Evolutionary conservation across 2,329 filamentous ascomycete genomes (phyloP).

Genomic region (Rugonectria rugulosa): DNA sequence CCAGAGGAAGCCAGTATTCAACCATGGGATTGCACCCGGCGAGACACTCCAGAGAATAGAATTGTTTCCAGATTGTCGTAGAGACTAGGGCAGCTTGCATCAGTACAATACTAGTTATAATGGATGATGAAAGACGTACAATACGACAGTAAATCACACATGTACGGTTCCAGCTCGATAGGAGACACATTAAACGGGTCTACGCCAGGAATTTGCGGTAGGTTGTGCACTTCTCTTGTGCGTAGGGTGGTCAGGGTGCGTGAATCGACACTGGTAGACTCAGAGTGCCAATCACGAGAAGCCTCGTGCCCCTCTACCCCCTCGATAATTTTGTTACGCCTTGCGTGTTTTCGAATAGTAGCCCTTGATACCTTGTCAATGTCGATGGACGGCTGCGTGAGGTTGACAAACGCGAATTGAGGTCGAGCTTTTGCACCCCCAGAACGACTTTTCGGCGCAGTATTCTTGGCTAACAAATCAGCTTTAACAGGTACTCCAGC

Average conservation of each 20-base stretch:
- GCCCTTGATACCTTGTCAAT: background rate
- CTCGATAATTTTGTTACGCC: background rate
- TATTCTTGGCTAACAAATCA: background rate
- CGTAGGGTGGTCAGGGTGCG: too few relatives aligned
- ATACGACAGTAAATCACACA: background rate
- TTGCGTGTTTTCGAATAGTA: background rate
- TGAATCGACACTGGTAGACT: background rate
- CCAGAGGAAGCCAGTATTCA: constrained; percentile 5
- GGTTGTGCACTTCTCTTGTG: background rate
- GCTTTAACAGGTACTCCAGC: background rate
- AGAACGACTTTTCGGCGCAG: background rate
- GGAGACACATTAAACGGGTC: background rate
- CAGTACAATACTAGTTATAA: background rate
- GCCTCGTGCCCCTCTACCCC: background rate
- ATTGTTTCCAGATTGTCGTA: background rate
- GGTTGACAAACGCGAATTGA: background rate
- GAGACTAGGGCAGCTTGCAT: background rate
- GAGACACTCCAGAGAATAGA: background rate
- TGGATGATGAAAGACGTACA: background rate
- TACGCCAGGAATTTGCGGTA: background rate
- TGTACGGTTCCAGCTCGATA: constrained; percentile 1
- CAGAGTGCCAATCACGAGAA: background rate
- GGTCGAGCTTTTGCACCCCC: background rate
- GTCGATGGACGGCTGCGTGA: background rate
- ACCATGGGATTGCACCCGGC: background rate